Evolutionary conservation across 2,329 filamentous ascomycete genomes (phyloP), one percentile per base, ranked within the genome.

Genomic region (Chaetomiaceae sp.): DNA sequence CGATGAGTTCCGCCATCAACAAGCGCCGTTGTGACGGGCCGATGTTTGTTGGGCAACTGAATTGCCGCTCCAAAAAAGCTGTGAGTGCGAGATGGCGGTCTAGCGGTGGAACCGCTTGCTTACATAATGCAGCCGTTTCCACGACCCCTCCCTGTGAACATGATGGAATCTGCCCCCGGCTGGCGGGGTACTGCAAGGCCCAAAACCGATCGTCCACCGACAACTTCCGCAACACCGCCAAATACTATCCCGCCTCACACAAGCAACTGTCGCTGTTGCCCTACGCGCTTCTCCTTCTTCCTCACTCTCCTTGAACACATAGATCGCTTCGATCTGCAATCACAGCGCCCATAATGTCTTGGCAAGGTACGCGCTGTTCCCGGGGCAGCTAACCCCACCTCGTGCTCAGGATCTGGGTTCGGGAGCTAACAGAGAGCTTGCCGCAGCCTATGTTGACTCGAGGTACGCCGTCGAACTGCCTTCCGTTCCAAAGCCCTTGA

Each of bases 301-400:
- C 17, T 14, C 34, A n/a, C 25, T 11, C 19, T 3, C 43, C 22
- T 22, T 11, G 22, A 20, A 44, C 23, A 34, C 17, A 25, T 20
- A 6, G 38, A 33, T 25, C 15, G 2, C 47, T 51, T 46, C 47
- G 15, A 29, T n/a, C 22, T 34, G 38, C 44, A 54, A 36, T 23
- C 31, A 33, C 40, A 36, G 34, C 42, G 53, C 49, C 53, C 57
- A 61, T 38, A 53, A 63, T 88, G 85, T 88, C 84, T 73, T 88
- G 85, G 84, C 85, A 89, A 85, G 82, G 86, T 88, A 71, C 42
- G 62, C 63, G 19, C 71, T 66, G 65, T 66, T 39, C 48, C 47
- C 52, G 59, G 60, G 61, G 58, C 60, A 25, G 39, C 54, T 47
- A 51, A 62, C 62, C 64, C 65, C 61, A 60, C 57, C 58, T 56